Percentiles rank a stretch among this genome's conserved stretches.
phyloP scores from a whole-genome alignment of 2,329 filamentous ascomycete species.

The Zasmidium citrigriseum region DNA sequence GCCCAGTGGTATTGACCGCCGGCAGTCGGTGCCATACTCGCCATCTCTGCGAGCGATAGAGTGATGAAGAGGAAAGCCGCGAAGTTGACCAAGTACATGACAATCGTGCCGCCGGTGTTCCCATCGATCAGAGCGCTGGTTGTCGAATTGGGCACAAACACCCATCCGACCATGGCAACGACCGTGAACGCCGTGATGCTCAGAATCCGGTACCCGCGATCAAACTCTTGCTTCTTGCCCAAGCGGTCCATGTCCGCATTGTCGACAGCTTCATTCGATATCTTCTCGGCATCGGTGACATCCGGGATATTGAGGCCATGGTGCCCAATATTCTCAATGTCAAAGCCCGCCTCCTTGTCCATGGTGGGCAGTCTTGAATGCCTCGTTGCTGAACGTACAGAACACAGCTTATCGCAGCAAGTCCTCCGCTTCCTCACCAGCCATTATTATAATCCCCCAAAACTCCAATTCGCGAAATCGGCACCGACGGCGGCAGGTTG shows the following conservation, averaged over 20 bases:
- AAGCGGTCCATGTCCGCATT: slow-evolving; percentile 46
- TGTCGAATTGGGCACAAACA: slow-evolving; percentile 5
- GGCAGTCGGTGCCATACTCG: slow-evolving; percentile 29
- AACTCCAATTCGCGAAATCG: too few species aligned
- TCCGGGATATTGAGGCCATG: background rate
- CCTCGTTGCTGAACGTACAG: background rate
- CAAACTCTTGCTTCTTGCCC: slow-evolving; percentile 49
- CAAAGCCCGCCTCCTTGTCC: background rate
- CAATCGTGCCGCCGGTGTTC: slow-evolving; percentile 23
- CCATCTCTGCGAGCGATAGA: slow-evolving; percentile 25
- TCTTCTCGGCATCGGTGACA: background rate
- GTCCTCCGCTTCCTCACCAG: background rate
- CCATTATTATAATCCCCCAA: background rate
- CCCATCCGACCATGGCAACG: slow-evolving; percentile 31
- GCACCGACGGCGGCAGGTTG: background rate
- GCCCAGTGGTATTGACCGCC: slow-evolving; percentile 33
- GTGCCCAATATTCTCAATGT: background rate
- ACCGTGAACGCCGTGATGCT: slow-evolving; percentile 49
- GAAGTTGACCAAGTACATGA: slow-evolving; percentile 25
- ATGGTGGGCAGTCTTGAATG: background rate
- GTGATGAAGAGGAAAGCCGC: slow-evolving; percentile 20
- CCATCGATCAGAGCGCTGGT: slow-evolving; percentile 17
- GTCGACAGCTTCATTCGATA: slow-evolving; percentile 26
- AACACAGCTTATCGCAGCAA: background rate
- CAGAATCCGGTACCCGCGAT: background rate